These are phyloP conservation scores for Heritiera fomes DNA, from an alignment of 345 rosid species.

Conservation along the genomic window DNA sequence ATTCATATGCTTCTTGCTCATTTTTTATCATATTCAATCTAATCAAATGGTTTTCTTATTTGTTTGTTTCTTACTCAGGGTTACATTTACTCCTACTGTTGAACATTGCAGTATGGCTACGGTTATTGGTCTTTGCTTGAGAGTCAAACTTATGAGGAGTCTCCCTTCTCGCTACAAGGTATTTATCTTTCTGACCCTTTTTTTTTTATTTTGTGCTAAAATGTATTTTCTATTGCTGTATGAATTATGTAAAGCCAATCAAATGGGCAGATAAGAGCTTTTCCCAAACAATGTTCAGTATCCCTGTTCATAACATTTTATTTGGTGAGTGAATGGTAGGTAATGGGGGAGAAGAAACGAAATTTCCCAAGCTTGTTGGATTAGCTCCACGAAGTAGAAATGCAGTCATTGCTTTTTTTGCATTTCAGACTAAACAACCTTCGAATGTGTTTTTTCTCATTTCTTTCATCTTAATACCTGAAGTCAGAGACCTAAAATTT, in stretches of 20 bases:
- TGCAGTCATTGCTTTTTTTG: not conserved
- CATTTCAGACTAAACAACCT: not conserved
- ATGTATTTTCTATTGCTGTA: not conserved
- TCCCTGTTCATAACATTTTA: not conserved
- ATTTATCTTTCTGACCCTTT: not conserved
- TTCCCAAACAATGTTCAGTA: not conserved
- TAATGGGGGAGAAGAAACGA: slow-evolving; percentile 1
- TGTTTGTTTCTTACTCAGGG: slow-evolving; percentile 46
- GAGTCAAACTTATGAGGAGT: slow-evolving; percentile 86
- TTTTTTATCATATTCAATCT: not conserved
- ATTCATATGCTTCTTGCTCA: not conserved
- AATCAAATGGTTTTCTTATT: slow-evolving; percentile 2
- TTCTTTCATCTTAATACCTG: not conserved
- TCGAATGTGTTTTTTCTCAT: not conserved
- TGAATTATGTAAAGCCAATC: not conserved
- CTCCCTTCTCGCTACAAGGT: slow-evolving; percentile 96
- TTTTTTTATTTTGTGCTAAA: not conserved
- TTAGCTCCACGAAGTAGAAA: not conserved
- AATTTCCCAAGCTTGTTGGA: not conserved
- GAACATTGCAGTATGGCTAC: slow-evolving; percentile 95
- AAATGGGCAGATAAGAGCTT: not conserved
- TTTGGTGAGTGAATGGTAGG: not conserved
- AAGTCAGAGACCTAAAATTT: not conserved
- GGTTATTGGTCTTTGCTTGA: slow-evolving; percentile 85
- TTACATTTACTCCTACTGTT: slow-evolving; percentile 92